Evolutionary conservation across 768 basidiomycete species (phyloP).

Genomic region (Boletus rubescentipes): DNA sequence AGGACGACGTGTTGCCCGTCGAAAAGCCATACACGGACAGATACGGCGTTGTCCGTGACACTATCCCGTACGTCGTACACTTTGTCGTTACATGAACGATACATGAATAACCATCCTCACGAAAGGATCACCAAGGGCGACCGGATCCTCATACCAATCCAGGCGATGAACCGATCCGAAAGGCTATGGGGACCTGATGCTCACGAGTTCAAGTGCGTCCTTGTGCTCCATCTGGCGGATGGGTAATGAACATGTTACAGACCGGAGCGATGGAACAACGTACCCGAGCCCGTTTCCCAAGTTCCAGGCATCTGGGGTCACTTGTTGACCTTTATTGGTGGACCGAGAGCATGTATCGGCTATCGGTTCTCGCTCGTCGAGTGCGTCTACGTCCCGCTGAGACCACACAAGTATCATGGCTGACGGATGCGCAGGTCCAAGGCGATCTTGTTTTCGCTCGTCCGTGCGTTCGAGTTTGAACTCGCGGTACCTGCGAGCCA

Average conservation of each 20-base stretch:
- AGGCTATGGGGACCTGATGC: slow-evolving; percentile 66
- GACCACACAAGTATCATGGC: not conserved
- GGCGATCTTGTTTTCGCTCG: slow-evolving; percentile 46
- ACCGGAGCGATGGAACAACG: slow-evolving; percentile 61
- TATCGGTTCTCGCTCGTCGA: slow-evolving; percentile 63
- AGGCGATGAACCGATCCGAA: slow-evolving; percentile 50
- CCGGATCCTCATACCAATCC: slow-evolving; percentile 49
- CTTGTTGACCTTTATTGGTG: slow-evolving; percentile 61
- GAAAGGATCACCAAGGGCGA: slow-evolving; percentile 46
- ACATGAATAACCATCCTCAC: not conserved
- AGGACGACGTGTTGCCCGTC: slow-evolving; percentile 55
- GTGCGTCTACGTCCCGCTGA: slow-evolving; percentile 31
- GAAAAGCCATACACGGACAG: slow-evolving; percentile 44
- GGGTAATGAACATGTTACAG: slow-evolving; percentile 29
- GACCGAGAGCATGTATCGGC: slow-evolving; percentile 65
- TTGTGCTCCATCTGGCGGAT: not conserved
- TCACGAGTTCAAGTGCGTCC: slow-evolving; percentile 53
- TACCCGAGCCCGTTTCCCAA: slow-evolving; percentile 41
- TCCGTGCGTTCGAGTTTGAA: slow-evolving; percentile 52
- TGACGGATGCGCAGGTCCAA: slow-evolving; percentile 32
- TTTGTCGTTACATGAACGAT: not conserved
- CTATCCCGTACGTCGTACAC: slow-evolving; percentile 34
- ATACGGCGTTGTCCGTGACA: slow-evolving; percentile 40
- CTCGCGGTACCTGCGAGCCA: slow-evolving; percentile 49
- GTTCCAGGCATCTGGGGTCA: slow-evolving; percentile 65